phyloP scores from a whole-genome alignment of 306 rosid species.

The Coriaria nepalensis region DNA sequence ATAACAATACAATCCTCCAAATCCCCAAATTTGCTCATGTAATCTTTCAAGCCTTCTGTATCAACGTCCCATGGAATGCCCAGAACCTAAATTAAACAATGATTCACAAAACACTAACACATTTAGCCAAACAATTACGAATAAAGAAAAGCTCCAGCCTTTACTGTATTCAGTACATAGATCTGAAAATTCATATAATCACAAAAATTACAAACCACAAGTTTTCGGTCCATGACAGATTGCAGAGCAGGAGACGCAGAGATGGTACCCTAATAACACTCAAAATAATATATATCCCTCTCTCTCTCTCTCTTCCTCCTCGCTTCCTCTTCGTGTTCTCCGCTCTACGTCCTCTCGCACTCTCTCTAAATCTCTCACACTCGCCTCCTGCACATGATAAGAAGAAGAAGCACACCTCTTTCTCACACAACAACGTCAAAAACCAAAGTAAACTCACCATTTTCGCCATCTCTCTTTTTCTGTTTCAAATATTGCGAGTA shows the following conservation, averaged over 20 bases:
- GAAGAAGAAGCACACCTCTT: conserved; percentile 47
- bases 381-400: conserved; percentile 84
- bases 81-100: conserved; percentile 36
- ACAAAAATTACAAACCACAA: conserved; percentile 48
- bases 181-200: not conserved
- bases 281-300: conserved; percentile 23
- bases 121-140: not conserved
- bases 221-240: conserved; percentile 69
- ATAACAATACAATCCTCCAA: conserved; percentile 82
- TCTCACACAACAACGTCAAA: conserved; percentile 66
- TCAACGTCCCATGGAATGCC: conserved; percentile 76
- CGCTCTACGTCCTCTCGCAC: conserved; percentile 42
- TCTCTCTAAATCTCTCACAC: conserved; percentile 78
- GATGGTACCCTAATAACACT: conserved; percentile 24
- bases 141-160: not conserved
- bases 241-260: conserved; percentile 7
- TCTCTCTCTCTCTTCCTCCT: conserved; percentile 31
- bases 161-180: not conserved
- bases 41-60: conserved; percentile 67
- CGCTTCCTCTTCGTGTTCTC: not conserved
- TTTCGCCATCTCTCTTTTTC: conserved; percentile 9
- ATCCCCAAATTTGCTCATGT: conserved; percentile 75
- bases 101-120: not conserved
- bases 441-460: conserved; percentile 53
- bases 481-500: conserved; percentile 13